Evolutionary conservation across 495 filamentous ascomycete species (phyloP).

Genomic region (Aspergillus carlsbadensis): DNA sequence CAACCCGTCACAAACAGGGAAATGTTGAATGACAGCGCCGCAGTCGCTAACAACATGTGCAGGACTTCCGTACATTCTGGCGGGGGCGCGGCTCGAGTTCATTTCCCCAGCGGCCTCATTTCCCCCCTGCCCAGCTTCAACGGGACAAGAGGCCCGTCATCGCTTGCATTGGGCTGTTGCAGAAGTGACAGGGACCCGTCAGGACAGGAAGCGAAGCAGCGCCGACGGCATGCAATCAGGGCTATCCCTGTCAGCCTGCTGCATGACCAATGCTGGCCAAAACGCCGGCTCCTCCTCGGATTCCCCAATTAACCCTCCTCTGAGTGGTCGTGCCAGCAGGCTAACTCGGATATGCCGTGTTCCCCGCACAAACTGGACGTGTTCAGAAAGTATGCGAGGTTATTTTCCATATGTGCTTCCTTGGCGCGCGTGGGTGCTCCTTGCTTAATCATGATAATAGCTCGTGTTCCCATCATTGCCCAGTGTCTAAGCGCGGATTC

Average conservation of each 20-base stretch:
- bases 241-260: not conserved
- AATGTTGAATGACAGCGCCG: not conserved
- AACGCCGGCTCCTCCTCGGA: constrained; percentile 7
- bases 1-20: not conserved
- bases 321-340: not conserved
- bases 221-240: not conserved
- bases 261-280: not conserved
- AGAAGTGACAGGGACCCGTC: not conserved
- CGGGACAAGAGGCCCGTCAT: not conserved
- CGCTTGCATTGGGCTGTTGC: not conserved
- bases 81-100: not conserved
- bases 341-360: constrained; percentile 11
- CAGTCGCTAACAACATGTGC: not conserved
- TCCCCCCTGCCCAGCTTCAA: not conserved
- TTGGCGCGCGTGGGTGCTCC: not conserved
- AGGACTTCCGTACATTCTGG: not conserved
- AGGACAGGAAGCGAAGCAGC: not conserved
- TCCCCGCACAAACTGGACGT: constrained; percentile 13
- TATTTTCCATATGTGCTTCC: not conserved
- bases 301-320: not conserved
- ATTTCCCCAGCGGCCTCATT: not conserved
- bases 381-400: constrained; percentile 6
- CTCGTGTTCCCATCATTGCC: not conserved
- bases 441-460: no score
- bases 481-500: not conserved